Conservation (phyloP, 108 stramenopile genomes). For the Cyclostephanos invisitatus region DNA sequence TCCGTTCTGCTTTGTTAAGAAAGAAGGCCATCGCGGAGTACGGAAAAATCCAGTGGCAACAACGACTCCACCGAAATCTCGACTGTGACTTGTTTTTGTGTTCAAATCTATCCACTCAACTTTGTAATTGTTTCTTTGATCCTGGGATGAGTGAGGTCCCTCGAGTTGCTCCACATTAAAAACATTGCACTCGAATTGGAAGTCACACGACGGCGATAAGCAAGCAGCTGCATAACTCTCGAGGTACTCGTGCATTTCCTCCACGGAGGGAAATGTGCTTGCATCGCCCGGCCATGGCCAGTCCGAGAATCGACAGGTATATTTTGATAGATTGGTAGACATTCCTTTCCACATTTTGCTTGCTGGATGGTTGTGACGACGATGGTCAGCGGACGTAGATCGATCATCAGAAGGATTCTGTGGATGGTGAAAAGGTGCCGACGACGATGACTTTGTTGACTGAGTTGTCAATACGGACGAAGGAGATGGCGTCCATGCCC, state of each 20-base stretch:
- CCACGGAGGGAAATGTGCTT: constrained; percentile 58
- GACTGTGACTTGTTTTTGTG: constrained; percentile 36
- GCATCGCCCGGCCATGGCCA: constrained; percentile 65
- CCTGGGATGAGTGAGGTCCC: neutral
- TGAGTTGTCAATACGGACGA: constrained; percentile 11
- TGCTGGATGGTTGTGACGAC: constrained; percentile 29
- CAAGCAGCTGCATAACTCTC: constrained; percentile 54
- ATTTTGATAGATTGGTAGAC: constrained; percentile 69
- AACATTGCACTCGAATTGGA: constrained; percentile 56
- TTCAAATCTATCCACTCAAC: constrained; percentile 62
- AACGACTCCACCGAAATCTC: constrained; percentile 67
- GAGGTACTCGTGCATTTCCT: constrained; percentile 64
- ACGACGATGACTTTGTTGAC: neutral
- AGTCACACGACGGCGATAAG: constrained; percentile 33
- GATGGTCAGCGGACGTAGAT: neutral
- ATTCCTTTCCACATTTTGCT: constrained; percentile 68
- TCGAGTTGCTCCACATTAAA: constrained; percentile 47
- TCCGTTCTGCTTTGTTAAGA: constrained; percentile 13
- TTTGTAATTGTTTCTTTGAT: constrained; percentile 37
- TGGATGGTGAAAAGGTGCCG: neutral
- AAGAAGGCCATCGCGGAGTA: constrained; percentile 54
- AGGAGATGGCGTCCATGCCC: constrained; percentile 43
- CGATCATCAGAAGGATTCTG: neutral
- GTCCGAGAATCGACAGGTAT: constrained; percentile 69
- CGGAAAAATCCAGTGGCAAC: constrained; percentile 71